phyloP scores from a whole-genome alignment of 2,329 filamentous ascomycete species.

The Cladosporium sp. region DNA sequence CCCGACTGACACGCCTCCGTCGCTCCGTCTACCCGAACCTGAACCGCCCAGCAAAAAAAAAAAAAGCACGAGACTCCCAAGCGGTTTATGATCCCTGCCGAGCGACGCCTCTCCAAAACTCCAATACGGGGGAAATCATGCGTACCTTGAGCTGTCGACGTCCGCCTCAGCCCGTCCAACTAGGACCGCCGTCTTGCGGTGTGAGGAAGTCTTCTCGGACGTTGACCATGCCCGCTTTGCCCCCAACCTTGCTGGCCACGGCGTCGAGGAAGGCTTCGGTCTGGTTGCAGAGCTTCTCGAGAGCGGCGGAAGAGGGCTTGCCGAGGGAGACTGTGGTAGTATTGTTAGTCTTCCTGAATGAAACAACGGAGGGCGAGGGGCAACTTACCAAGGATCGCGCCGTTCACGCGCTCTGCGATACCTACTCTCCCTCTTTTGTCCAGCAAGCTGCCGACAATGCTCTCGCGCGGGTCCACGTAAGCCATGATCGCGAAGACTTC shows the following conservation, averaged over 20 bases:
- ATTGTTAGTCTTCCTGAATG: too few relatives aligned
- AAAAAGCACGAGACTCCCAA: too few relatives aligned
- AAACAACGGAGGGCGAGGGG: background rate
- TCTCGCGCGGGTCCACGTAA: constrained; percentile 73
- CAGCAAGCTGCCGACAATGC: constrained; percentile 72
- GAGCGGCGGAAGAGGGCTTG: constrained; percentile 76
- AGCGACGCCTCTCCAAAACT: too few relatives aligned
- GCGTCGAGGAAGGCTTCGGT: constrained; percentile 81
- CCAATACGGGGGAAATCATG: too few relatives aligned
- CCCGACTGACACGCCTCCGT: too few relatives aligned
- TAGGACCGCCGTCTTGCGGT: background rate
- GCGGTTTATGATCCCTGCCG: too few relatives aligned
- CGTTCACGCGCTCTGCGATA: constrained; percentile 90
- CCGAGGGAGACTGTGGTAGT: constrained; percentile 69
- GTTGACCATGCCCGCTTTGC: constrained; percentile 77
- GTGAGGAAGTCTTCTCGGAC: constrained; percentile 46
- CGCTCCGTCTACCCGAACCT: too few relatives aligned
- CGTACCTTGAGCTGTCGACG: too few relatives aligned
- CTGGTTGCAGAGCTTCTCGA: constrained; percentile 82
- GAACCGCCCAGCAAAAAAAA: too few relatives aligned
- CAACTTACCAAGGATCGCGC: constrained; percentile 75
- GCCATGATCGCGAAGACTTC: constrained; percentile 87
- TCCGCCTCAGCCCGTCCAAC: background rate
- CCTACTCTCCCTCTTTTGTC: constrained; percentile 66
- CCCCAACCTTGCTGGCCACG: constrained; percentile 52